Conservation (phyloP, 306 rosid genomes). For the Cucumis sativus region Cucumber_9930_V3 NC_026660.2:6385001-6385500, state of each 20-base stretch:
- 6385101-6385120: not conserved
- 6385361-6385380: not conserved
- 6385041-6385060: not conserved
- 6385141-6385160: too few species aligned
- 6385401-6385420: not conserved
- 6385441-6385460: not conserved
- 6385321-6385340: too few species aligned
- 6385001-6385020: not conserved
- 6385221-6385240: too few species aligned
- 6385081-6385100: constrained; percentile 5
- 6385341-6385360: too few species aligned
- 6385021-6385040: constrained; percentile 20
- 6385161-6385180: too few species aligned
- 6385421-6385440: not conserved
- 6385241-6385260: too few species aligned
- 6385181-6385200: too few species aligned
- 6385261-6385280: too few species aligned
- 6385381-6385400: not conserved
- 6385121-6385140: not conserved
- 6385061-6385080: not conserved
- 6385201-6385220: too few species aligned
- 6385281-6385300: too few species aligned
- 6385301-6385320: too few species aligned
- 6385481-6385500: not conserved
- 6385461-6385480: not conserved